Percentiles rank a stretch among this genome's conserved stretches.
phyloP scores from a whole-genome alignment of 2,329 filamentous ascomycete species.

The Alternaria sp. region DNA sequence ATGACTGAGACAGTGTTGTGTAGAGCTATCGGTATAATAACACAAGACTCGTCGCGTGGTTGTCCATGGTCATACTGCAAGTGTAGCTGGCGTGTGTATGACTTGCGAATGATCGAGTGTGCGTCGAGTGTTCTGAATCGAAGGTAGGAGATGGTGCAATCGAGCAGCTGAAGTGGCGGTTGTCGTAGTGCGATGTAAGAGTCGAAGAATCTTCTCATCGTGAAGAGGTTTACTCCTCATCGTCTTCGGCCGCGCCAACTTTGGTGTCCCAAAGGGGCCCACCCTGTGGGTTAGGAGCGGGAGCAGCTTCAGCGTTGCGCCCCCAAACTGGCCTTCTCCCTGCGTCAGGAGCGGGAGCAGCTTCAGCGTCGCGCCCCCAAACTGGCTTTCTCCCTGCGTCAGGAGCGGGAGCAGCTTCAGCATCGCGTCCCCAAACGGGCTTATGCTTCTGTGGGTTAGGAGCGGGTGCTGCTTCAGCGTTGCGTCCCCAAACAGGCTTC shows the following conservation, averaged over 20 bases:
- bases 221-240: slow-evolving; percentile 1
- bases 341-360: background rate
- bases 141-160: background rate
- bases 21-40: slow-evolving; percentile 8
- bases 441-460: slow-evolving; percentile 19
- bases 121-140: slow-evolving; percentile 3
- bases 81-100: background rate
- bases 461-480: slow-evolving; percentile 15
- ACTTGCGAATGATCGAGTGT: background rate
- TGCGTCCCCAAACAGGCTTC: background rate
- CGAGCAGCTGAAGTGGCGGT: background rate
- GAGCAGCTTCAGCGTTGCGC: slow-evolving; percentile 42
- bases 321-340: slow-evolving; percentile 5
- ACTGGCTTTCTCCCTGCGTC: background rate
- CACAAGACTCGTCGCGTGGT: slow-evolving; percentile 3
- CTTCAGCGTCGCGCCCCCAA: background rate
- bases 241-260: background rate
- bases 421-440: background rate
- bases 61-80: background rate
- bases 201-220: background rate
- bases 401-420: background rate
- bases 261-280: background rate
- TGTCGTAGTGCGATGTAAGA: background rate
- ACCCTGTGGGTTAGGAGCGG: background rate
- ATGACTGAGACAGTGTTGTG: background rate